Evolutionary conservation across 129 eudicot species (phyloP), one percentile per base, ranked within the genome.

Genomic region (Pittosporum tobira): DNA sequence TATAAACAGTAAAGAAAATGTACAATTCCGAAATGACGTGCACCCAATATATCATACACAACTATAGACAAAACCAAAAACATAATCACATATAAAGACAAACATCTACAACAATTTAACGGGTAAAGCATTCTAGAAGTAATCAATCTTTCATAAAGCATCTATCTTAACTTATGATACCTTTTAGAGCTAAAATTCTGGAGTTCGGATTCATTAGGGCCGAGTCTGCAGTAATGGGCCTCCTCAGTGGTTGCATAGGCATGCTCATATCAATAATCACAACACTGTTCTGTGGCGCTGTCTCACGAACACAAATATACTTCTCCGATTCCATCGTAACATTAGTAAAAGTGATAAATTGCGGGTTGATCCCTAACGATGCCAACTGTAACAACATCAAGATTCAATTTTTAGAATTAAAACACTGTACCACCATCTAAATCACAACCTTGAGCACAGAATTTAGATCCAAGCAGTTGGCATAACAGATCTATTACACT

Each of bases 311-410:
- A 68, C 96, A 88, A 44, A 88, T 84, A 50, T 78, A 88, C 83
- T 84, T 88, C 70, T 88, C 97, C 3, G 97, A 88, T 71, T 88
- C 97, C 97, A 88, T 88, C 3, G 97, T 84, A 38, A 88, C 97
- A 77, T 88, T 77, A 3, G 94, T 82, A 49, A 88, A 88, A 5
- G 97, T 85, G 42, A 88, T 84, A 71, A 88, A 88, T 75, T 88
- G 95, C 27, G 67, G 85, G 64, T 81, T 88, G 76, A 88, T 79
- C 72, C 97, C 97, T 61, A 88, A 62, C 71, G 86, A 84, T n/a
- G 85, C 75, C 84, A 88, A 50, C 97, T 88, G 81, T 73, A 76
- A 72, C 65, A 64, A 70, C 49, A 57, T 52, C 54, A 76, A 21
- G n/a, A 56, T 58, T 40, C 31, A 61, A 51, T 26, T 15, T 58